phyloP scores from a whole-genome alignment of 805 yeast genomes.

The Candida glaebosa region DNA sequence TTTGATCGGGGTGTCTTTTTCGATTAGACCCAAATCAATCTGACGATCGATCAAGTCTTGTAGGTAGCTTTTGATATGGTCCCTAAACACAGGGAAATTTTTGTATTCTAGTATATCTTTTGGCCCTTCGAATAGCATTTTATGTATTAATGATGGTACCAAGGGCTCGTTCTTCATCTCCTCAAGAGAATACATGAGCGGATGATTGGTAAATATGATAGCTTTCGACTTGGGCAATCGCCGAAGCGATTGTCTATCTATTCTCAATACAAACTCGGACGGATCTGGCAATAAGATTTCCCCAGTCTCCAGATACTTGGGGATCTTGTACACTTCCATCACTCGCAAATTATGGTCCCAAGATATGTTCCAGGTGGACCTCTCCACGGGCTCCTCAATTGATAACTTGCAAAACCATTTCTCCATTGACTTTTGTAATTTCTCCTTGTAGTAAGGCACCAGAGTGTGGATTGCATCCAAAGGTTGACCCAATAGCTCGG shows the following conservation, averaged over 20 bases:
- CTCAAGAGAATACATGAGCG: slow-evolving; percentile 72
- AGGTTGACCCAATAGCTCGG: slow-evolving; percentile 55
- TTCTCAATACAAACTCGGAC: slow-evolving; percentile 60
- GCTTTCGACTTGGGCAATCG: slow-evolving; percentile 63
- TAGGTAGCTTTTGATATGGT: slow-evolving; percentile 56
- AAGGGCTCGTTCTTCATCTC: slow-evolving; percentile 77
- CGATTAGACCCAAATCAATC: slow-evolving; percentile 51
- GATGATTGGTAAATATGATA: slow-evolving; percentile 72
- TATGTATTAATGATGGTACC: slow-evolving; percentile 70
- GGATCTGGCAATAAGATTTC: slow-evolving; percentile 38
- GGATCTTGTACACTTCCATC: slow-evolving; percentile 55
- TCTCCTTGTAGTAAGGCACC: slow-evolving; percentile 68
- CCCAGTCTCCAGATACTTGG: slow-evolving; percentile 35
- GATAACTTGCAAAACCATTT: slow-evolving; percentile 65
- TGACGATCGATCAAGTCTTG: slow-evolving; percentile 58
- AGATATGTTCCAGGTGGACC: slow-evolving; percentile 72
- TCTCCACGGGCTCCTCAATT: slow-evolving; percentile 60
- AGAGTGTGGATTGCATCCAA: slow-evolving; percentile 62
- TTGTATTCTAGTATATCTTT: slow-evolving; percentile 63
- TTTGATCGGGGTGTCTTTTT: slow-evolving; percentile 52
- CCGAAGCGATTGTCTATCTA: slow-evolving; percentile 70
- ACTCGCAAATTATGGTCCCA: slow-evolving; percentile 66
- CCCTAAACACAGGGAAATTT: slow-evolving; percentile 55
- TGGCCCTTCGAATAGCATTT: slow-evolving; percentile 64
- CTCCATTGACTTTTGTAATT: slow-evolving; percentile 67